These are phyloP conservation scores for Alternaria tenuissima DNA, from an alignment of 2,329 filamentous ascomycete genomes.

Conservation along the genomic window DNA sequence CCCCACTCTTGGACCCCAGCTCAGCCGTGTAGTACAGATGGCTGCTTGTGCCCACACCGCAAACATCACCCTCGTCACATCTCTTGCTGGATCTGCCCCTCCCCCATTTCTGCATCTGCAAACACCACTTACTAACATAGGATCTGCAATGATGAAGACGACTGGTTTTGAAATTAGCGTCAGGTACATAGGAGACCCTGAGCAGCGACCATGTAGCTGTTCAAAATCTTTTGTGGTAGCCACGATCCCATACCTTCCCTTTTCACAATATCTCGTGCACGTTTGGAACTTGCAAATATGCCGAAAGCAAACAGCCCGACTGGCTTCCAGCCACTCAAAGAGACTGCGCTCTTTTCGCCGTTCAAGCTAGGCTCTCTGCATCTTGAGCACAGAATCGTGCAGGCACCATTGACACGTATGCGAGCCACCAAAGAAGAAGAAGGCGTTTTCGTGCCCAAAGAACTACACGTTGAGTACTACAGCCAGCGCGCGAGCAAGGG, in stretches of 20 bases:
- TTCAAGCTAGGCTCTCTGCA: slow-evolving; percentile 44
- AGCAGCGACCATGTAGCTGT: slow-evolving; percentile 20
- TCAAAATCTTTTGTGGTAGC: slow-evolving; percentile 3
- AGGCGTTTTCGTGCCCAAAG: slow-evolving; percentile 56
- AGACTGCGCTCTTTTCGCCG: slow-evolving; percentile 44
- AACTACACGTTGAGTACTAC: slow-evolving; percentile 62
- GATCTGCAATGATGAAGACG: slow-evolving; percentile 20
- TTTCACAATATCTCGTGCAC: background rate
- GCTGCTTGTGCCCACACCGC: background rate
- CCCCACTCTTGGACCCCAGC: slow-evolving; percentile 31
- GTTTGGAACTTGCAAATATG: slow-evolving; percentile 29
- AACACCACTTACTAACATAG: slow-evolving; percentile 35
- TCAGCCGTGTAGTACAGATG: slow-evolving; percentile 3
- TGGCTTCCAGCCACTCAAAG: slow-evolving; percentile 42
- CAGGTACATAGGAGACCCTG: slow-evolving; percentile 39
- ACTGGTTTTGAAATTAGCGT: slow-evolving; percentile 24
- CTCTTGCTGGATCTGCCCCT: slow-evolving; percentile 17
- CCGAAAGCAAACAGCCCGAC: slow-evolving; percentile 41
- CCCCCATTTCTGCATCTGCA: slow-evolving; percentile 40
- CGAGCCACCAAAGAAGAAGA: slow-evolving; percentile 60
- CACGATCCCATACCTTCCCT: background rate
- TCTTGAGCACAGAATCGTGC: slow-evolving; percentile 51
- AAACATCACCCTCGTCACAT: slow-evolving; percentile 8
- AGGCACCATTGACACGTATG: slow-evolving; percentile 54
- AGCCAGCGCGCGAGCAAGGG: slow-evolving; percentile 62